phyloP scores from a whole-genome alignment of 495 filamentous ascomycete species.

The Sordaria brevicollis region DNA sequence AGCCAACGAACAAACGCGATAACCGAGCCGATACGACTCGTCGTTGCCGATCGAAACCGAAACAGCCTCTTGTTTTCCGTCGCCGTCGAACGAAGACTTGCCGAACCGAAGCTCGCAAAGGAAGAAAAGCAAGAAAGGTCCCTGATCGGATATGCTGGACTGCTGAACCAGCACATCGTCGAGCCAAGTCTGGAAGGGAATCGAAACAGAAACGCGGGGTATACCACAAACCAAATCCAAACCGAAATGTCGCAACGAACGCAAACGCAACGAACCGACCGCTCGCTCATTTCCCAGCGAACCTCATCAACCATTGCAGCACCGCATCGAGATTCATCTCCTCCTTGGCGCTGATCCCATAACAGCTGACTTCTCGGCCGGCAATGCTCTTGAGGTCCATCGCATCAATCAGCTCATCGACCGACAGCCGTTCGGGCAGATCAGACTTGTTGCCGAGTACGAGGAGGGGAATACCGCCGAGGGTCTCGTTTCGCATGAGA shows the following conservation, averaged over 20 bases:
- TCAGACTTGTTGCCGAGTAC: constrained; percentile 98
- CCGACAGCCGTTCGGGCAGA: constrained; percentile 72
- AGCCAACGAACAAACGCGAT: neutral
- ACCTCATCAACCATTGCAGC: constrained; percentile 90
- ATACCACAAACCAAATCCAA: constrained; percentile 11
- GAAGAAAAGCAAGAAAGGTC: neutral
- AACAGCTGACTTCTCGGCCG: constrained; percentile 93
- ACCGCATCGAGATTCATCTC: constrained; percentile 98
- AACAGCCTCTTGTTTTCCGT: neutral
- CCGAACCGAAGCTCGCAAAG: neutral
- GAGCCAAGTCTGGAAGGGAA: neutral
- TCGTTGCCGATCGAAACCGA: neutral
- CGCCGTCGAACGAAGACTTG: neutral
- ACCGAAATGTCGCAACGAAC: neutral
- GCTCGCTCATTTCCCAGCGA: constrained; percentile 48
- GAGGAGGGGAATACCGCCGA: constrained; percentile 87
- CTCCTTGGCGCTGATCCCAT: constrained; percentile 96
- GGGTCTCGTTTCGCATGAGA: constrained; percentile 71
- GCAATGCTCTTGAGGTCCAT: constrained; percentile 84
- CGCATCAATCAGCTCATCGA: constrained; percentile 89
- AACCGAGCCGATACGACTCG: too few species aligned
- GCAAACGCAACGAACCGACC: neutral
- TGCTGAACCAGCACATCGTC: constrained; percentile 8
- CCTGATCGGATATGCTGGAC: constrained; percentile 2
- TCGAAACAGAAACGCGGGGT: constrained; percentile 3